Base-by-base conservation (phyloP, 1,139 yeast genomes). In the Debaryomycetaceae sp. region DNA sequence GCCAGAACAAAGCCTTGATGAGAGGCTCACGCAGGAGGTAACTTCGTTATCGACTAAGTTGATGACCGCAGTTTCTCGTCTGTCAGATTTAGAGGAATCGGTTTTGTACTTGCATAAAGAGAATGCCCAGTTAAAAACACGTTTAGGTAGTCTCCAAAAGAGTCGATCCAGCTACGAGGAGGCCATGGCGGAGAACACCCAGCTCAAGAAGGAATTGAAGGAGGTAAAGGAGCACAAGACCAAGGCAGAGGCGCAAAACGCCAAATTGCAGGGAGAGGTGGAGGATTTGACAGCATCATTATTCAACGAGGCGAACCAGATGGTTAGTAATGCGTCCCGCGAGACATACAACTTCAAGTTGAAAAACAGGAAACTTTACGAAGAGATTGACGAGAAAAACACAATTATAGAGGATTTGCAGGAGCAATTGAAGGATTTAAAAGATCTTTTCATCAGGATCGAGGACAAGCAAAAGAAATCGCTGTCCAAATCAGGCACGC, bases 221-320 rank as follows among this genome's bases (percentile, higher is more conserved):
- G 54, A 55, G n/a, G 60, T 66, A 20, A 61, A 65, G 31, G 59
- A 76, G 43, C 60, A 60, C 35, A 66, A 63, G 41, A 67, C 67
- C 39, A 73, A 77, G 43, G 82, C 87, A 0, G 87, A 84, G 49
- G 66, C 69, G 14, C 84, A 84, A 51, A 83, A 80, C 41, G 69
- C 72, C 41, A 75, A 78, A 49, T 63, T 88, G 40, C 76, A 82
- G 47, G 78, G 73, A 17, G 96, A 88, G 59, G 85, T 87, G 27
- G 93, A 86, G 59, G 95, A 87, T 39, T 68, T 88, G 44, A 79
- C 89, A 1, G 88, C 83, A 2, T 80, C 89, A 1, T 65, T 87
- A 38, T 87, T 87, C 60, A 84, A 80, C 54, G 93, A 87, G 58
- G 96, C 96, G 20, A 87, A 87, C 58, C 75, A 76, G 41, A 86